A percentile compares a stretch with the other conserved stretches of the same genome.
phyloP scores from a whole-genome alignment of 139 green algal genomes.

The Pleodorina starrii region DNA sequence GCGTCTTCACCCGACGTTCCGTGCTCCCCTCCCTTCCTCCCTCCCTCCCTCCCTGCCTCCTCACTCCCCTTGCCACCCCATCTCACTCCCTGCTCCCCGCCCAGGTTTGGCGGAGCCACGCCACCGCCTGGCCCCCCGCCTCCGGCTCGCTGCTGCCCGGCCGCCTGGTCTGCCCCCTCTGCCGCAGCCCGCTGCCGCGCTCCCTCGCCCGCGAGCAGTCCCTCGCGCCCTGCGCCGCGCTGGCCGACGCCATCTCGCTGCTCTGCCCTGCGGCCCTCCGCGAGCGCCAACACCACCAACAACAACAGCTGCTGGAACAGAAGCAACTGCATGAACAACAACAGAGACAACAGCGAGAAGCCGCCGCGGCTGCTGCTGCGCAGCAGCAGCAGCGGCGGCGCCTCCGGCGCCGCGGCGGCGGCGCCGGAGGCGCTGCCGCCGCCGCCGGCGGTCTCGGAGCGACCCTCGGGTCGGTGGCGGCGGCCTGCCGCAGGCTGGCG shows the following conservation, averaged over 20 bases:
- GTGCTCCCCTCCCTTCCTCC: too few species aligned
- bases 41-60: too few species aligned
- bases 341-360: too few species aligned
- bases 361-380: too few species aligned
- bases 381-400: neutral
- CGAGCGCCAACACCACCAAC: neutral
- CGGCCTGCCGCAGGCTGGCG: too few species aligned
- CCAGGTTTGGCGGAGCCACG: slow-evolving; percentile 19
- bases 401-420: neutral
- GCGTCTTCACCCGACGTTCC: too few species aligned
- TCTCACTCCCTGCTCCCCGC: too few species aligned
- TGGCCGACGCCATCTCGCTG: neutral
- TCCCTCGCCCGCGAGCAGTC: neutral
- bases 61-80: too few species aligned
- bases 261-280: neutral
- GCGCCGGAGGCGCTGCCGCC: neutral
- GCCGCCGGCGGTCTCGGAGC: too few species aligned
- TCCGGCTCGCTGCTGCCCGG: neutral
- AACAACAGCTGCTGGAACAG: neutral
- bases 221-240: slow-evolving; percentile 6
- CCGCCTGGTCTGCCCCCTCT: slow-evolving; percentile 34
- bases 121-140: neutral
- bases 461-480: too few species aligned
- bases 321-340: too few species aligned
- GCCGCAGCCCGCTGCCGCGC: slow-evolving; percentile 24